A percentile compares a stretch with the other conserved stretches of the same genome.
Conservation (phyloP, 2,329 filamentous ascomycete genomes). For the Periconia sp. region DNA sequence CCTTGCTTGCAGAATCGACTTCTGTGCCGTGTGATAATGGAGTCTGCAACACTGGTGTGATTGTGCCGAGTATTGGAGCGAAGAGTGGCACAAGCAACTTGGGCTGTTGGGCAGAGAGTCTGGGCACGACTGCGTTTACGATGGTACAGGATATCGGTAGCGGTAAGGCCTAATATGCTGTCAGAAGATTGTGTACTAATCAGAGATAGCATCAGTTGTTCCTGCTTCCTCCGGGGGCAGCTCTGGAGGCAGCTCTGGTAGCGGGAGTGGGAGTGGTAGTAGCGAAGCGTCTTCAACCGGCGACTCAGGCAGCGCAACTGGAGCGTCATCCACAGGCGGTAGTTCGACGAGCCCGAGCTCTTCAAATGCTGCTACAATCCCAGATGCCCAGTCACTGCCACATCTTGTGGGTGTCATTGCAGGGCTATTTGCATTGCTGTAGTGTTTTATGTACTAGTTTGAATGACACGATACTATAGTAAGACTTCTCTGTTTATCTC, state of each 20-base stretch:
- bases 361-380: background rate
- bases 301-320: too few relatives aligned
- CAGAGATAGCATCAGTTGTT: too few relatives aligned
- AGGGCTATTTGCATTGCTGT: background rate
- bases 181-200: too few relatives aligned
- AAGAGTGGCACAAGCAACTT: slow-evolving; percentile 20
- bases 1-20: slow-evolving; percentile 22
- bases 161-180: slow-evolving; percentile 2
- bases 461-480: background rate
- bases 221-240: too few relatives aligned
- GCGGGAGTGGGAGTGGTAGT: too few relatives aligned
- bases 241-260: too few relatives aligned
- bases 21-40: slow-evolving; percentile 28
- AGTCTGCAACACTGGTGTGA: slow-evolving; percentile 30
- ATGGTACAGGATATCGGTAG: slow-evolving; percentile 12
- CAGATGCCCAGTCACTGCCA: background rate
- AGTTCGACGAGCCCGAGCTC: too few relatives aligned
- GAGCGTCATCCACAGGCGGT: too few relatives aligned
- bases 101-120: slow-evolving; percentile 30
- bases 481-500: too few relatives aligned
- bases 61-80: slow-evolving; percentile 26
- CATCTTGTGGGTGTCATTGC: slow-evolving; percentile 3
- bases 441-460: background rate
- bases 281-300: too few relatives aligned
- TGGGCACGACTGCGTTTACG: slow-evolving; percentile 18